A percentile compares a stretch with the other conserved stretches of the same genome.
Conservation (phyloP, 2,329 filamentous ascomycete species). For the Hortaea werneckii region DNA sequence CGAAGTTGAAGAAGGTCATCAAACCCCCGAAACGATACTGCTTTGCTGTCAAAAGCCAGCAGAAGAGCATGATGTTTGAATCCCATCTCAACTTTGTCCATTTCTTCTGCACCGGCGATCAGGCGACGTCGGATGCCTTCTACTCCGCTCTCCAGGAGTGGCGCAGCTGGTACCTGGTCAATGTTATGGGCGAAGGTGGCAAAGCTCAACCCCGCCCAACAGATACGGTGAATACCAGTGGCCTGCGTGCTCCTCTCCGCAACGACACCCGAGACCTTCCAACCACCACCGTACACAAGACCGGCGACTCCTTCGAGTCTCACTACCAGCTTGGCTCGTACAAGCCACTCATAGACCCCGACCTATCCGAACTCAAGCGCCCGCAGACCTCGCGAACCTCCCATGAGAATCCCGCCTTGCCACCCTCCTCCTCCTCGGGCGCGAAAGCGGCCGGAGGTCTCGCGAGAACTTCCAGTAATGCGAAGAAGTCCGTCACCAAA, state of each 20-base stretch:
- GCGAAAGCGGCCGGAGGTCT: too few species aligned
- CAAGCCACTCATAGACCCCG: too few species aligned
- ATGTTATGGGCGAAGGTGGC: conserved; percentile 52
- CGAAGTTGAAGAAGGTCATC: conserved; percentile 58
- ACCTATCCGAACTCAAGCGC: too few species aligned
- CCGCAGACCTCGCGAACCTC: too few species aligned
- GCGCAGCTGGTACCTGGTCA: conserved; percentile 86
- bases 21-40: conserved; percentile 78
- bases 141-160: conserved; percentile 64
- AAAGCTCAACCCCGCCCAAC: conserved; percentile 18
- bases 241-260: conserved; percentile 28
- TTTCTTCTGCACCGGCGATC: conserved; percentile 77
- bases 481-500: too few species aligned
- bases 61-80: conserved; percentile 75
- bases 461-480: too few species aligned
- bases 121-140: conserved; percentile 55
- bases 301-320: conserved; percentile 60
- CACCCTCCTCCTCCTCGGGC: too few species aligned
- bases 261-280: conserved; percentile 90
- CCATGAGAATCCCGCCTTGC: too few species aligned
- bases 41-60: conserved; percentile 84
- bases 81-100: conserved; percentile 81
- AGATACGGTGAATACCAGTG: conserved; percentile 40
- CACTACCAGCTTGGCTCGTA: too few species aligned
- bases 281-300: conserved; percentile 59